Conservation (phyloP, 345 rosid genomes). For the Adansonia digitata region DNA sequence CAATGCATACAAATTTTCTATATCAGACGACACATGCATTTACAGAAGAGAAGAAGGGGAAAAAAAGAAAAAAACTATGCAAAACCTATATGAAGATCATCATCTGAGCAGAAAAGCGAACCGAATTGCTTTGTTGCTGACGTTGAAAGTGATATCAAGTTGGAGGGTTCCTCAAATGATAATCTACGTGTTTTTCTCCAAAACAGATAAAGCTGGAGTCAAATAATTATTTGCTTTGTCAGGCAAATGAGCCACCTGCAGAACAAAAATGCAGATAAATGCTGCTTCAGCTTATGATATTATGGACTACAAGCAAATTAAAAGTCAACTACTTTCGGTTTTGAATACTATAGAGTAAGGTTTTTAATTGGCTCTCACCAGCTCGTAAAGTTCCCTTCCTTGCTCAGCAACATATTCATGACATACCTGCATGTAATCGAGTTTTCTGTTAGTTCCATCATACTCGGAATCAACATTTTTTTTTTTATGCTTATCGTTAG, state of each 20-base stretch:
- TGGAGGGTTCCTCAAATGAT: neutral
- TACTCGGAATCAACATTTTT: neutral
- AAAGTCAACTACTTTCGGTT: no score
- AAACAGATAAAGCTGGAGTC: constrained; percentile 83
- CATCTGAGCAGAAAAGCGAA: no score
- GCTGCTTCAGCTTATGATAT: neutral
- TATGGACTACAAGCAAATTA: neutral
- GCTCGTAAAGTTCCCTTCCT: constrained; percentile 82
- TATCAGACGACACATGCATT: no score
- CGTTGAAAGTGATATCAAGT: no score
- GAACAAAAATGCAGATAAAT: neutral
- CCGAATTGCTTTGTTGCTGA: no score
- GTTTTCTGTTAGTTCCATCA: constrained; percentile 5
- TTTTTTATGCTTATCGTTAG: neutral
- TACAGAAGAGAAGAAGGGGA: no score
- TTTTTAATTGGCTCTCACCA: constrained; percentile 42
- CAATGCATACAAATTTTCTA: no score
- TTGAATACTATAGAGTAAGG: neutral
- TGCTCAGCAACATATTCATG: constrained; percentile 80
- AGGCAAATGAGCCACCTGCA: constrained; percentile 92
- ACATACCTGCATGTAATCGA: constrained; percentile 60
- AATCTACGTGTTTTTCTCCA: constrained; percentile 80
- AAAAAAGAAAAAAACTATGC: no score
- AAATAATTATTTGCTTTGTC: constrained; percentile 96
- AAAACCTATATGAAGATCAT: no score